phyloP scores from a whole-genome alignment of 1,284 basidiomycete genomes.

The Chiua sp. region DNA sequence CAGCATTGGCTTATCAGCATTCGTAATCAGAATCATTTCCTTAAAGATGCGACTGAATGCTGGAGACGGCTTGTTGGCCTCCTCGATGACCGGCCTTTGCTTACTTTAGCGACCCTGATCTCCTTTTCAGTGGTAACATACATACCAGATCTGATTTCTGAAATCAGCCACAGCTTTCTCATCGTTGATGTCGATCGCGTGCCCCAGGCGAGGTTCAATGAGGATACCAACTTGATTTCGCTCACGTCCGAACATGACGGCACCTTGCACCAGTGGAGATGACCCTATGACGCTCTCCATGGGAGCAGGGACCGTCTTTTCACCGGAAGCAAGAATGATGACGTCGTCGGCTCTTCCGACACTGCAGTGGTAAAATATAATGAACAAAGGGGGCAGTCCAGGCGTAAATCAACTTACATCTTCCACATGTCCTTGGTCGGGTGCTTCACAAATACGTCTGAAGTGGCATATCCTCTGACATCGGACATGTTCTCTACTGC shows the following conservation, averaged over 20 bases:
- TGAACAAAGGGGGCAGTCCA: background rate
- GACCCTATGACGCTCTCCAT: conserved; percentile 34
- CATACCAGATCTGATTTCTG: conserved; percentile 45
- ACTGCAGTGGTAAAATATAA: conserved; percentile 2
- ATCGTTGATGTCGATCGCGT: conserved; percentile 34
- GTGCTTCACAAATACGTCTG: conserved; percentile 32
- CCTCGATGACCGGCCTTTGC: conserved; percentile 29
- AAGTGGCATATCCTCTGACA: conserved; percentile 32
- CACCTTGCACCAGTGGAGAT: conserved; percentile 18
- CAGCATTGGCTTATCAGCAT: conserved; percentile 23
- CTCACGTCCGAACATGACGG: conserved; percentile 47
- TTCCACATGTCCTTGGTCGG: conserved; percentile 37
- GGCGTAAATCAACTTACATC: conserved; percentile 17
- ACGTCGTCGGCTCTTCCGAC: conserved; percentile 35
- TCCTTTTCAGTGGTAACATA: background rate
- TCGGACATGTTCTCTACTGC: conserved; percentile 37
- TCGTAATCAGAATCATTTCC: conserved; percentile 32
- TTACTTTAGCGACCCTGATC: conserved; percentile 3
- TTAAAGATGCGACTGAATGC: conserved; percentile 38
- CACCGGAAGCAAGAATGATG: conserved; percentile 34
- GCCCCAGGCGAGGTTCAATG: conserved; percentile 37
- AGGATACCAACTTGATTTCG: conserved; percentile 46
- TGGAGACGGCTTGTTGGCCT: conserved; percentile 33
- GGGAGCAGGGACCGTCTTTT: conserved; percentile 38
- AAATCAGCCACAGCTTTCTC: conserved; percentile 35